phyloP scores from a whole-genome alignment of 106 monocot genomes.

The Dioscorea dumetorum region DNA sequence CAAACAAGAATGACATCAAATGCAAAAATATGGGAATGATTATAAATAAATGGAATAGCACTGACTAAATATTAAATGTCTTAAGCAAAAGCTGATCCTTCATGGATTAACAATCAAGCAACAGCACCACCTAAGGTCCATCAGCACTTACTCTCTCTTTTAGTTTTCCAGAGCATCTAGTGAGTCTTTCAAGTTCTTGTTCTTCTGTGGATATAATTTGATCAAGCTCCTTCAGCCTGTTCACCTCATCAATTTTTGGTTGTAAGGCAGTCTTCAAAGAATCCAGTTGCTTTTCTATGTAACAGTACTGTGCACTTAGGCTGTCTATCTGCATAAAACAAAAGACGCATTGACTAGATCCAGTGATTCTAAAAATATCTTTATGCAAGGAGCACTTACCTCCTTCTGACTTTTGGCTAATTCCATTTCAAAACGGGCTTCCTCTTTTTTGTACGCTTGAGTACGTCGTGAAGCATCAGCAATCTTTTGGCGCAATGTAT shows the following conservation, averaged over 20 bases:
- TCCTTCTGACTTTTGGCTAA: constrained; percentile 81
- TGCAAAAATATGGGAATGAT: no score
- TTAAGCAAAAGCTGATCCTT: no score
- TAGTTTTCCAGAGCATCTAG: constrained; percentile 53
- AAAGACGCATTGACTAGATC: constrained; percentile 1
- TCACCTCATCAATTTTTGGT: constrained; percentile 63
- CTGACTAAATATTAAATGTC: no score
- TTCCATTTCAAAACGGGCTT: constrained; percentile 60
- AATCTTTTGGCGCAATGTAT: constrained; percentile 45
- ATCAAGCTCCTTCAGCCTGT: constrained; percentile 62
- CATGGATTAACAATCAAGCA: background rate
- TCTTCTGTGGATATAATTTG: constrained; percentile 48
- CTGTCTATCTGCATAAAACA: constrained; percentile 57
- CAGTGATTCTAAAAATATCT: no score
- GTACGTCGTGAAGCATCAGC: constrained; percentile 42
- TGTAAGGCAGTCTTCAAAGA: constrained; percentile 61
- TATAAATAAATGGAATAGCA: no score
- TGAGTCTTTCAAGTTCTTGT: constrained; percentile 56
- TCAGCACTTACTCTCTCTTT: constrained; percentile 54
- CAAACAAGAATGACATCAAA: background rate
- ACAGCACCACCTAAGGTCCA: background rate
- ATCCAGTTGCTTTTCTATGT: constrained; percentile 64
- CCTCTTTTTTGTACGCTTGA: constrained; percentile 51
- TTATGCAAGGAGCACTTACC: constrained; percentile 23
- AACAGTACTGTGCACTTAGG: constrained; percentile 47